Conservation (phyloP, 2,329 filamentous ascomycete genomes). For the Leptodontidium sp. region DNA sequence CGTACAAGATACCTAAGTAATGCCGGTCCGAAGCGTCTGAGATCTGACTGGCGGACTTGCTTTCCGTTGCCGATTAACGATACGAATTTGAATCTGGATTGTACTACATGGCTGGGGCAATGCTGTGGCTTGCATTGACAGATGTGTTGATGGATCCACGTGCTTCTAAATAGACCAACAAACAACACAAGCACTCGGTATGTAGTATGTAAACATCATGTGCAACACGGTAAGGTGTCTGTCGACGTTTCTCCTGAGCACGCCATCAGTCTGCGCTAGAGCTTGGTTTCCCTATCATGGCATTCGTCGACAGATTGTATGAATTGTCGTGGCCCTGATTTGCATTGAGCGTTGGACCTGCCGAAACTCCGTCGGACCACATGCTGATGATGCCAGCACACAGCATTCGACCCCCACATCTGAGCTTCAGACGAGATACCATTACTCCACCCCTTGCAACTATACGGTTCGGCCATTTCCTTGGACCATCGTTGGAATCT, state of each 20-base stretch:
- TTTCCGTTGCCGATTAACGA: background rate
- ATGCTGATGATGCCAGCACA: background rate
- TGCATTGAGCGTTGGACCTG: background rate
- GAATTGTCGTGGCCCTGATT: conserved; percentile 8
- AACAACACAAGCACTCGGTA: background rate
- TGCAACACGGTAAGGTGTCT: background rate
- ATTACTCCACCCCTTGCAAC: background rate
- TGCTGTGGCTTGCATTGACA: conserved; percentile 1
- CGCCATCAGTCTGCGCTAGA: background rate
- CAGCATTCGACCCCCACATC: background rate
- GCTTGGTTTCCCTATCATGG: background rate
- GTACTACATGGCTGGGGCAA: background rate
- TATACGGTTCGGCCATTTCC: background rate
- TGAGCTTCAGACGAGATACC: conserved; percentile 6
- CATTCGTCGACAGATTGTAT: background rate
- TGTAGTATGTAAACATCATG: background rate
- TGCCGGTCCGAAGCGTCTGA: conserved; percentile 6
- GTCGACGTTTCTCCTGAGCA: too few relatives aligned
- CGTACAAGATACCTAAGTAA: background rate
- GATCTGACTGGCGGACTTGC: background rate
- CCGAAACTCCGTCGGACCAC: background rate
- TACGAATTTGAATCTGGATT: background rate
- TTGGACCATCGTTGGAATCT: background rate
- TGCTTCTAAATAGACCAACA: background rate
- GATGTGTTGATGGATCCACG: background rate